phyloP scores from a whole-genome alignment of 106 monocot species.

The Ottelia alismoides region DNA sequence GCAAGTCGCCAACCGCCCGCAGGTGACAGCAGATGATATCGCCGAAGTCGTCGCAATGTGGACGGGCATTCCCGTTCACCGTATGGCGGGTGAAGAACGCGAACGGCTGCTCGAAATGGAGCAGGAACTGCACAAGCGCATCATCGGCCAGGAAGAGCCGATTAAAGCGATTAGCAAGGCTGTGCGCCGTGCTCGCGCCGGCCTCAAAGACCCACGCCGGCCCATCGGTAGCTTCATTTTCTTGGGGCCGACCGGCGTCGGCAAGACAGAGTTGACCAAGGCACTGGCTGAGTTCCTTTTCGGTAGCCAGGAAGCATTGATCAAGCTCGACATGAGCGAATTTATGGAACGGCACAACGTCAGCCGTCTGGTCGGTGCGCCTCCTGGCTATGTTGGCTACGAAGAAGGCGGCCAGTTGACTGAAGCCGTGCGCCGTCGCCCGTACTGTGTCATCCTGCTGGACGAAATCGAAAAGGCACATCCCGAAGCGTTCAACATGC shows the following conservation, averaged over 20 bases:
- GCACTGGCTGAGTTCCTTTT: slow-evolving; percentile 77
- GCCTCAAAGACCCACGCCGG: too few species aligned
- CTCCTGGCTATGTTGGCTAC: slow-evolving; percentile 71
- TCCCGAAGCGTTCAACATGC: too few species aligned
- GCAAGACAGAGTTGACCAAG: slow-evolving; percentile 85
- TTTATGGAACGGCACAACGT: slow-evolving; percentile 92
- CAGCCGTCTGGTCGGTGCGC: slow-evolving; percentile 61
- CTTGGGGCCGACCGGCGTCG: slow-evolving; percentile 73
- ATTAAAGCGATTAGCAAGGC: slow-evolving; percentile 69
- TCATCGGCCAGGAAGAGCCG: slow-evolving; percentile 65
- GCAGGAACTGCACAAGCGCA: slow-evolving; percentile 61
- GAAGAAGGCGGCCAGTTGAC: slow-evolving; percentile 55
- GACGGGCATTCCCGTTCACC: slow-evolving; percentile 84
- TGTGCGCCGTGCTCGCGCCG: slow-evolving; percentile 63
- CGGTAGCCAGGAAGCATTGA: slow-evolving; percentile 53
- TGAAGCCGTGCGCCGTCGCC: slow-evolving; percentile 46
- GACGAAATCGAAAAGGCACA: too few species aligned
- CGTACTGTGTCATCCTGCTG: slow-evolving; percentile 43
- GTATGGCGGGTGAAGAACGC: slow-evolving; percentile 77
- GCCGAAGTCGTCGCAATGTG: slow-evolving; percentile 61
- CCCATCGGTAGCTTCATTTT: too few species aligned
- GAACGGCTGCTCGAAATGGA: slow-evolving; percentile 55
- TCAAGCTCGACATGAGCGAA: slow-evolving; percentile 80
- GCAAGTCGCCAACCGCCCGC: too few species aligned
- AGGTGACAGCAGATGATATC: too few species aligned